Evolutionary conservation across 2,329 filamentous ascomycete species (phyloP).

Genomic region (Pseudogymnoascus sp.): DNA sequence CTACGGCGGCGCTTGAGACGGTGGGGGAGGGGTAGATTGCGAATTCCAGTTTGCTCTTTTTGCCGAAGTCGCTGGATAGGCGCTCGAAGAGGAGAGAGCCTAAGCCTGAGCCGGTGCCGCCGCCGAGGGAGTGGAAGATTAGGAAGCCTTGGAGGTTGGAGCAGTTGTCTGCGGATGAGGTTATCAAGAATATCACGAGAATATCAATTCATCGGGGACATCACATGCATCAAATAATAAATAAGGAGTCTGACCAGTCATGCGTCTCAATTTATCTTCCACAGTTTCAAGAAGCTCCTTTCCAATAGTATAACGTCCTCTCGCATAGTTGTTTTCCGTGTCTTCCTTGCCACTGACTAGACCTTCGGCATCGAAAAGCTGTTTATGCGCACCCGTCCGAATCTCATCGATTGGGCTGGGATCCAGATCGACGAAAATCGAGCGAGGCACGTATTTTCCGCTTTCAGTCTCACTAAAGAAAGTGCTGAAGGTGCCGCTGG

Average conservation of each 20-base stretch:
- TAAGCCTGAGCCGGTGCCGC: constrained; percentile 60
- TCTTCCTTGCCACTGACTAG: constrained; percentile 62
- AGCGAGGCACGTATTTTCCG: constrained; percentile 61
- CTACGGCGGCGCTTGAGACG: constrained; percentile 57
- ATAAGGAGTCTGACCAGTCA: constrained; percentile 41
- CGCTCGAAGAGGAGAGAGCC: constrained; percentile 57
- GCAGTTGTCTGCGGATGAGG: constrained; percentile 47
- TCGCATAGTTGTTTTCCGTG: constrained; percentile 62
- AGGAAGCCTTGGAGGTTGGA: constrained; percentile 58
- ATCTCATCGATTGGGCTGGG: constrained; percentile 62
- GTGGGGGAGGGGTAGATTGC: constrained; percentile 57
- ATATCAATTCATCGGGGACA: too few relatives aligned
- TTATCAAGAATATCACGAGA: too few relatives aligned
- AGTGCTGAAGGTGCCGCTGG: constrained; percentile 52
- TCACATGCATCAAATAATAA: too few relatives aligned
- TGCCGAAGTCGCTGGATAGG: constrained; percentile 56
- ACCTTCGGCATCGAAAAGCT: constrained; percentile 58
- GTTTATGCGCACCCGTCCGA: constrained; percentile 52
- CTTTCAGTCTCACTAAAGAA: constrained; percentile 58
- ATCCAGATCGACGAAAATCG: constrained; percentile 60
- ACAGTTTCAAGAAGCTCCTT: constrained; percentile 59
- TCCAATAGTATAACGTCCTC: constrained; percentile 61
- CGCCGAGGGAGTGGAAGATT: constrained; percentile 61
- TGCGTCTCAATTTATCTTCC: constrained; percentile 55
- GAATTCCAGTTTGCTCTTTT: constrained; percentile 62